Conservation (phyloP, 2,329 filamentous ascomycete species). For the Herpotrichia juniperi region DNA sequence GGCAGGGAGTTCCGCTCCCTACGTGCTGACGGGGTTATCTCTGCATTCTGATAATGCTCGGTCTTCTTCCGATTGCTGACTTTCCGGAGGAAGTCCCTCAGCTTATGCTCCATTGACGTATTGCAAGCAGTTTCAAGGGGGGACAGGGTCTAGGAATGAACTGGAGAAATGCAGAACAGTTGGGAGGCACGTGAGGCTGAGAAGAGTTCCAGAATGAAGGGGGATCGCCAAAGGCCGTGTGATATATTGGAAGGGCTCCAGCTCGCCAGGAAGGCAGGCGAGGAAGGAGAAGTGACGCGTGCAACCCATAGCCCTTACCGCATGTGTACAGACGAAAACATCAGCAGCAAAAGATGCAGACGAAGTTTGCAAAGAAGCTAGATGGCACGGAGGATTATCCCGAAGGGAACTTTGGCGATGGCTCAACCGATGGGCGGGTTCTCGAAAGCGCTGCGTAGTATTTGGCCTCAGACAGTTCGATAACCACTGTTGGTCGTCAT, state of each 20-base stretch:
- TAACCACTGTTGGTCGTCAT: no score
- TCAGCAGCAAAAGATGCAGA: not conserved
- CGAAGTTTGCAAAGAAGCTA: not conserved
- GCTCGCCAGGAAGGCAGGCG: not conserved
- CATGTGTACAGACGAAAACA: no score
- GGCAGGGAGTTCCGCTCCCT: not conserved
- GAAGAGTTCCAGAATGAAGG: not conserved
- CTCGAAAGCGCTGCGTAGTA: no score
- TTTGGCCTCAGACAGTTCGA: no score
- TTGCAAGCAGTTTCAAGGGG: not conserved
- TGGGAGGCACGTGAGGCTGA: not conserved
- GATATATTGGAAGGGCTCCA: not conserved
- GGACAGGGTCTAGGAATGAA: not conserved
- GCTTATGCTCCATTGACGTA: conserved; percentile 20
- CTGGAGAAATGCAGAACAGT: not conserved
- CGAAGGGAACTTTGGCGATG: no score
- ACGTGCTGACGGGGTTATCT: not conserved
- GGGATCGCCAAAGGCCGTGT: not conserved
- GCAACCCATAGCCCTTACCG: not conserved
- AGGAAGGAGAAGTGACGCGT: not conserved
- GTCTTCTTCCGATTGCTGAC: not conserved
- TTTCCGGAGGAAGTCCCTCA: conserved; percentile 22
- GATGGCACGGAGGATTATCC: not conserved
- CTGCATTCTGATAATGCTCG: not conserved
- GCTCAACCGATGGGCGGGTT: no score